Base-by-base conservation (phyloP, 2,329 filamentous ascomycete species). In the Corynespora cassiicola region DNA sequence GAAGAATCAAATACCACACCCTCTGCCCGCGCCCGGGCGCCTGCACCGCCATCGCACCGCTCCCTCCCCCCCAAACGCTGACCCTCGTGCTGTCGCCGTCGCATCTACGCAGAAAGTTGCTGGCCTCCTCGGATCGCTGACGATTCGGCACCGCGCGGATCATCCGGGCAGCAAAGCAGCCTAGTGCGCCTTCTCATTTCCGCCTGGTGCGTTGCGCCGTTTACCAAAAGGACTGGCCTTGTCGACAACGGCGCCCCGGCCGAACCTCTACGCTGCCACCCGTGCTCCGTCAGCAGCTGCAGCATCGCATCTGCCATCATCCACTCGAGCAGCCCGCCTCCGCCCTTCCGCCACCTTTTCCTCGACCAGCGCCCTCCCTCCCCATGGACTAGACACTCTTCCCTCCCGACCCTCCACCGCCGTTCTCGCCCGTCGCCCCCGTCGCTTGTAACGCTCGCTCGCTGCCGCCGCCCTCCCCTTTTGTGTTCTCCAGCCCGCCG, bases 371-470 rank as follows among this genome's bases (percentile, higher is more conserved):
- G 23, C 25, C 29, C 24, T n/a, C 35, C 28, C 16, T 36, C 18
- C 32, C 26, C 38, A 40, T 22, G 32, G 37, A 36, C 35, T 39
- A 28, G 17, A 24, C 31, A 22, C 42, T 30, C 32, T 26, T 36
- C 28, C 39, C 32, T 35, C 34, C 43, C 38, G 30, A 45, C 30
- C 30, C 44, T 27, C 40, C 42, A 36, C 40, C 39, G 12, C 33
- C 16, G 15, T 19, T 17, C 23, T 17, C 33, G 29, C 30, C 35
- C 48, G 35, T 42, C 29, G 18, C 27, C 29, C 31, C 37, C 32
- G 28, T 39, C 39, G 36, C 31, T 35, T 42, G 47, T 34, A 49
- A 42, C 45, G 43, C 44, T 50, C 41, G 19, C 37, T 52, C 41
- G 35, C 47, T 46, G 38, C 24, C 37, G 35, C 47, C 40, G 29